These are phyloP conservation scores for Zygoascus meyerae DNA, from an alignment of 1,139 yeast genomes.

Conservation along the genomic window DNA sequence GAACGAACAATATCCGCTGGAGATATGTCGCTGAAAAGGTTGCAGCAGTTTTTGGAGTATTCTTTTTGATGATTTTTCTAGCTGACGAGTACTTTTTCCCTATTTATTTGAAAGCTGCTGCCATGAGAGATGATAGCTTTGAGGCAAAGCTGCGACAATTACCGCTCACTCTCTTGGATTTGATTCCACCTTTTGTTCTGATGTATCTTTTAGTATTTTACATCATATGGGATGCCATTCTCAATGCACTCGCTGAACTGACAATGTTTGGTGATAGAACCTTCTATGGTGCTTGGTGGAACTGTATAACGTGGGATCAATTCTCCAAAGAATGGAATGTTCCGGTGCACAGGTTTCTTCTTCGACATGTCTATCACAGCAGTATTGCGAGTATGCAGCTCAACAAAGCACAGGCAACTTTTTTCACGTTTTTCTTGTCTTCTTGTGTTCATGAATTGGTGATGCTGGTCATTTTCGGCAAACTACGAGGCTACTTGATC, in stretches of 20 bases:
- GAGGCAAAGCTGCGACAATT: conserved; percentile 46
- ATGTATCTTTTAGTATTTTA: conserved; percentile 77
- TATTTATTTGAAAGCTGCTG: conserved; percentile 54
- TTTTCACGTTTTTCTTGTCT: conserved; percentile 76
- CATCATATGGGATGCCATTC: conserved; percentile 89
- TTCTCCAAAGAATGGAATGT: conserved; percentile 92
- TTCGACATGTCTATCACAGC: conserved; percentile 92
- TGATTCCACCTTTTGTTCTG: conserved; percentile 70
- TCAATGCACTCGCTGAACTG: conserved; percentile 84
- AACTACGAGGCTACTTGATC: conserved; percentile 73
- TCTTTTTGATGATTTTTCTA: conserved; percentile 70
- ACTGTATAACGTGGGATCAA: conserved; percentile 88
- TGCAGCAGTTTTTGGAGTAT: conserved; percentile 80
- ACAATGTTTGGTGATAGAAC: conserved; percentile 83
- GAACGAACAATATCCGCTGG: conserved; percentile 67
- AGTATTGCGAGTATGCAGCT: conserved; percentile 71
- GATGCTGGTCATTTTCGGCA: conserved; percentile 82
- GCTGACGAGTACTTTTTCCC: conserved; percentile 82
- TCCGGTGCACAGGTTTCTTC: conserved; percentile 86
- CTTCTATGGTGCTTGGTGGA: conserved; percentile 98
- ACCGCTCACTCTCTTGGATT: conserved; percentile 60
- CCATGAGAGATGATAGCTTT: conserved; percentile 45
- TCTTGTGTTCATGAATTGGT: conserved; percentile 84
- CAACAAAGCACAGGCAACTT: conserved; percentile 60
- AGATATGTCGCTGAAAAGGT: conserved; percentile 62